A percentile compares a stretch with the other conserved stretches of the same genome.
phyloP scores from a whole-genome alignment of 768 basidiomycete genomes.

The Calocera cornea region DNA sequence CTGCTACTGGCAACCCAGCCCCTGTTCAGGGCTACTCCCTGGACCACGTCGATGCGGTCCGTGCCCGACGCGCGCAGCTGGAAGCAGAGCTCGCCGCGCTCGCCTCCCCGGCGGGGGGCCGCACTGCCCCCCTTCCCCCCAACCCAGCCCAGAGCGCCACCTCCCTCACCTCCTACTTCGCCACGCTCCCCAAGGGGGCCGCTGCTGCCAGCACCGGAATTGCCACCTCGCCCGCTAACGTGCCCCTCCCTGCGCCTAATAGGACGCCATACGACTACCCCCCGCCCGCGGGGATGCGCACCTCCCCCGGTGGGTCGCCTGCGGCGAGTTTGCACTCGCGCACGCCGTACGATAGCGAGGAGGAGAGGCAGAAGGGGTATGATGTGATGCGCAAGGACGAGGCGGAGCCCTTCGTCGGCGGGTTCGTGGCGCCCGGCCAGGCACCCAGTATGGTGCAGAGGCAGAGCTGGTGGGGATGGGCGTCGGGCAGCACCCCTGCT shows the following conservation, averaged over 20 bases:
- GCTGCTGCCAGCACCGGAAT: background rate
- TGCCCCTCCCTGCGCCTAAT: background rate
- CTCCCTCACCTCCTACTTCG: background rate
- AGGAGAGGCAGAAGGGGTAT: background rate
- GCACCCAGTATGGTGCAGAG: background rate
- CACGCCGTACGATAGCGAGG: constrained; percentile 1
- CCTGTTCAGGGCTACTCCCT: background rate
- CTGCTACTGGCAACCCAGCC: background rate
- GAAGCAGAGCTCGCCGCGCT: constrained; percentile 49
- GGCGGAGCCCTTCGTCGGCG: background rate
- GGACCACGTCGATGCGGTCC: constrained; percentile 24
- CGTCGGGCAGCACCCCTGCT: background rate
- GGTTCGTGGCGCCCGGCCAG: background rate
- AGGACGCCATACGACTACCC: background rate
- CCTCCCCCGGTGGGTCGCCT: background rate
- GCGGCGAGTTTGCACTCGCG: background rate
- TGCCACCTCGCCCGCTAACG: background rate
- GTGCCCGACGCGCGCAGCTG: constrained; percentile 38
- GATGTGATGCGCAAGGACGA: constrained; percentile 4
- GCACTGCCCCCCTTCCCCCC: background rate
- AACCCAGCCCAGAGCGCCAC: background rate
- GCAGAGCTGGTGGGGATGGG: constrained; percentile 1
- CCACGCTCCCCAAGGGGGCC: background rate
- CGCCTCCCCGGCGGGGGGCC: background rate
- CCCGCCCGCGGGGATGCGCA: background rate